phyloP scores from a whole-genome alignment of 805 yeast genomes.

The Metschnikowia lochheadii region DNA sequence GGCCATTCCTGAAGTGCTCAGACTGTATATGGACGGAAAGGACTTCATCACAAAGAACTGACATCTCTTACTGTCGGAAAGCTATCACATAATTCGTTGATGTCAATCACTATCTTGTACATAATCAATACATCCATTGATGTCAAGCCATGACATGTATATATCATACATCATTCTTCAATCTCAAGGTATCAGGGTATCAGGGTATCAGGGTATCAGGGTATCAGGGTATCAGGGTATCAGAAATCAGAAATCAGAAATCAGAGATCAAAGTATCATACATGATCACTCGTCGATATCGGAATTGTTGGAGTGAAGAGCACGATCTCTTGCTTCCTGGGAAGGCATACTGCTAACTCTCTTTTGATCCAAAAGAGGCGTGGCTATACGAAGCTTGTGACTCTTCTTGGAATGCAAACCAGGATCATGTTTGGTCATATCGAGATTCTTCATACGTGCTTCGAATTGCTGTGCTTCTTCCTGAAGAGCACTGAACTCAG shows the following conservation, averaged over 20 bases:
- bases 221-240: not conserved
- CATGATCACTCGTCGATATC: conserved; percentile 11
- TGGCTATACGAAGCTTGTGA: conserved; percentile 8
- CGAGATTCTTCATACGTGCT: conserved; percentile 2
- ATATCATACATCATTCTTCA: conserved; percentile 1
- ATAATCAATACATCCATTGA: no score
- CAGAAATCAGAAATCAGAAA: no score
- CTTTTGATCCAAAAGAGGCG: conserved; percentile 7
- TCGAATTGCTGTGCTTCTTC: conserved; percentile 13
- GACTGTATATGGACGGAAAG: conserved; percentile 68
- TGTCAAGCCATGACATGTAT: conserved; percentile 3
- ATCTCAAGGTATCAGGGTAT: not conserved
- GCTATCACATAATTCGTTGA: no score
- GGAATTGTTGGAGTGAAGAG: conserved; percentile 14
- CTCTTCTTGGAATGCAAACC: conserved; percentile 22
- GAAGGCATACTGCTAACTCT: conserved; percentile 14
- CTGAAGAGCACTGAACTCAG: conserved; percentile 20
- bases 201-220: not conserved
- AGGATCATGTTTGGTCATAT: conserved; percentile 11
- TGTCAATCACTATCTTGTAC: no score
- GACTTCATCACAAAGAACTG: conserved; percentile 22
- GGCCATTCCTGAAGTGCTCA: conserved; percentile 62
- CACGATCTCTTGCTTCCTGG: not conserved
- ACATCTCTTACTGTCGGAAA: not conserved
- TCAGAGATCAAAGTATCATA: not conserved